Percentiles rank a stretch among this genome's conserved stretches.
These are phyloP conservation scores for Hypoxylon rickii DNA, from an alignment of 495 filamentous ascomycete genomes.

Conservation along the genomic window DNA sequence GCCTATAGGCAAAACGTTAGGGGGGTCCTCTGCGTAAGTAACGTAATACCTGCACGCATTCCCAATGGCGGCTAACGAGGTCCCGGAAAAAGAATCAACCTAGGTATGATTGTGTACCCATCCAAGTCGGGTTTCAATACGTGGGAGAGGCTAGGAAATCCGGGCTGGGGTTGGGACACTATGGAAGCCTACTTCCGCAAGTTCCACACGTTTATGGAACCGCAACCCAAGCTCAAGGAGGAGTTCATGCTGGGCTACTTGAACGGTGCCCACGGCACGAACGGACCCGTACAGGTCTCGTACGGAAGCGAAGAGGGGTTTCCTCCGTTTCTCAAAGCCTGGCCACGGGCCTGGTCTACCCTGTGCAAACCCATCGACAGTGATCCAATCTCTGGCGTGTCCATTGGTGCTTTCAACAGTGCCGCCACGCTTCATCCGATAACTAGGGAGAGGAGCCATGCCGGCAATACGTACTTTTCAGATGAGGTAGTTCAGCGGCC, in stretches of 20 bases:
- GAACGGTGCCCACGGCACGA: no score
- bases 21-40: slow-evolving; percentile 13
- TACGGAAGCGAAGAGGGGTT: slow-evolving; percentile 3
- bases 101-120: slow-evolving; percentile 7
- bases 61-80: no score
- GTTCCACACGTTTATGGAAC: slow-evolving; percentile 19
- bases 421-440: slow-evolving; percentile 8
- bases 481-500: neutral
- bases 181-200: slow-evolving; percentile 32
- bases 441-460: slow-evolving; percentile 10
- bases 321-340: no score
- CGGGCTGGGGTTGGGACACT: slow-evolving; percentile 33
- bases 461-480: slow-evolving; percentile 6
- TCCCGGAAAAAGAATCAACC: no score
- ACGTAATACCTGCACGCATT: no score
- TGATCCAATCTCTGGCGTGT: slow-evolving; percentile 8
- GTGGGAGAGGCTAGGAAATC: slow-evolving; percentile 60
- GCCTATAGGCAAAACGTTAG: slow-evolving; percentile 8
- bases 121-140: slow-evolving; percentile 48
- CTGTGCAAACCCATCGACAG: slow-evolving; percentile 7
- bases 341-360: no score
- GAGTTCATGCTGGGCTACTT: no score
- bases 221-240: slow-evolving; percentile 8
- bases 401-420: slow-evolving; percentile 8
- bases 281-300: no score